Percentiles rank a stretch among this genome's conserved stretches.
Conservation (phyloP, 257 asterid genomes). For the Rhazya stricta region DNA sequence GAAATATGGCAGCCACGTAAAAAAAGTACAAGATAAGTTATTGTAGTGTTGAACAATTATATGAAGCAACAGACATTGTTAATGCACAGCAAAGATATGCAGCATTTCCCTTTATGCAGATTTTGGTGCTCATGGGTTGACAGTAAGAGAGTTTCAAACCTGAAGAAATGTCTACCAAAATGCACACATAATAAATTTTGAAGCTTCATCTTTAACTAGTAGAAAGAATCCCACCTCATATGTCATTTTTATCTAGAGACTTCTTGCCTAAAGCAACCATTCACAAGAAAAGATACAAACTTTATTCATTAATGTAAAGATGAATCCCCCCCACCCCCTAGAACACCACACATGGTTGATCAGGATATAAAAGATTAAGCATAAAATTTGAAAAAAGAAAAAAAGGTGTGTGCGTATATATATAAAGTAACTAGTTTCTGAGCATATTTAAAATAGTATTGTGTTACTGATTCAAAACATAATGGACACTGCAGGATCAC, state of each 20-base stretch:
- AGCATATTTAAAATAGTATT: too few species aligned
- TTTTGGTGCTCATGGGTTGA: not conserved
- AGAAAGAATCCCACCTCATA: not conserved
- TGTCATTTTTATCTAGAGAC: not conserved
- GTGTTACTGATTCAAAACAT: too few species aligned
- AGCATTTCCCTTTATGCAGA: not conserved
- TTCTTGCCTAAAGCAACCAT: not conserved
- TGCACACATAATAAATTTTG: too few species aligned
- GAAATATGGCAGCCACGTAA: slow-evolving; percentile 88
- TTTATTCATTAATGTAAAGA: not conserved
- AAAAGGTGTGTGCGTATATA: too few species aligned
- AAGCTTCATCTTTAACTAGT: not conserved
- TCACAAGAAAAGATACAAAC: not conserved
- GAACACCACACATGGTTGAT: too few species aligned
- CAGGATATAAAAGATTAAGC: too few species aligned
- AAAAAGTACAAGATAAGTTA: not conserved
- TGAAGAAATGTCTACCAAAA: not conserved
- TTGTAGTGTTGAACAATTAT: not conserved
- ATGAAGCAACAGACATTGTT: not conserved
- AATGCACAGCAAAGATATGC: too few species aligned
- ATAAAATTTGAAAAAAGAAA: too few species aligned
- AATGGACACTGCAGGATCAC: too few species aligned
- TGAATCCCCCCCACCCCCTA: not conserved
- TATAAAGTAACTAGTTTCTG: too few species aligned
- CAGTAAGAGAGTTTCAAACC: too few species aligned